Conservation (phyloP, 2,329 filamentous ascomycete species). For the Cladosporium sp. region DNA sequence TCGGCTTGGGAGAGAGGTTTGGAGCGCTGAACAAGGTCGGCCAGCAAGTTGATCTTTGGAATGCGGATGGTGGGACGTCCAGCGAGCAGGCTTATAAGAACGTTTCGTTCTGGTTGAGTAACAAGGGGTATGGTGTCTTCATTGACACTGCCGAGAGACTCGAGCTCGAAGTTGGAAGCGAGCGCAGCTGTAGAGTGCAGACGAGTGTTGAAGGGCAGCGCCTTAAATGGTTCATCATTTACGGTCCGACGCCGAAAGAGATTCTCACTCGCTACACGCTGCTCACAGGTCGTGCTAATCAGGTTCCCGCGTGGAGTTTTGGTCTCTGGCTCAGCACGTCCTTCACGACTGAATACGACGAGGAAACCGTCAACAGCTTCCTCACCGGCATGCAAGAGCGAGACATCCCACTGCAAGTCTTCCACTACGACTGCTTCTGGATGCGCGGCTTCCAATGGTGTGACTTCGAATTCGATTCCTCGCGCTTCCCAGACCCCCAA, state of each 20-base stretch:
- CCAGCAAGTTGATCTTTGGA: constrained; percentile 63
- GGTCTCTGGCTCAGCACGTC: constrained; percentile 74
- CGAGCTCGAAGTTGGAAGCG: constrained; percentile 69
- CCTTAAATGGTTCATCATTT: constrained; percentile 70
- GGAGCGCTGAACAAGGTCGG: constrained; percentile 74
- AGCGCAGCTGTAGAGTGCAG: constrained; percentile 67
- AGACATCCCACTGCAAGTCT: constrained; percentile 64
- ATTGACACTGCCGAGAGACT: constrained; percentile 67
- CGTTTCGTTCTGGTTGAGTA: constrained; percentile 65
- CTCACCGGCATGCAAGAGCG: constrained; percentile 64
- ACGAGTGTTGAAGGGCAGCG: constrained; percentile 65
- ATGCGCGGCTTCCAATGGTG: constrained; percentile 73
- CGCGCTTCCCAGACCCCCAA: constrained; percentile 65
- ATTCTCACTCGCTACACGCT: constrained; percentile 63
- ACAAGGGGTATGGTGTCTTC: constrained; percentile 72
- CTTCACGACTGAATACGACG: constrained; percentile 70
- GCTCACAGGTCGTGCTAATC: constrained; percentile 62
- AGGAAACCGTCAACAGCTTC: constrained; percentile 63
- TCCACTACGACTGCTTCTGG: constrained; percentile 78
- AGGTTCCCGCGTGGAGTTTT: constrained; percentile 69
- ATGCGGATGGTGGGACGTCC: constrained; percentile 59
- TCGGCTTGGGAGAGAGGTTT: constrained; percentile 73
- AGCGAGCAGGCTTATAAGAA: constrained; percentile 72
- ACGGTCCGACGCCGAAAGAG: constrained; percentile 68
- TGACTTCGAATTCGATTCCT: constrained; percentile 66